Conservation (phyloP, 495 filamentous ascomycete genomes). For the Aspergillus egyptiacus region DNA sequence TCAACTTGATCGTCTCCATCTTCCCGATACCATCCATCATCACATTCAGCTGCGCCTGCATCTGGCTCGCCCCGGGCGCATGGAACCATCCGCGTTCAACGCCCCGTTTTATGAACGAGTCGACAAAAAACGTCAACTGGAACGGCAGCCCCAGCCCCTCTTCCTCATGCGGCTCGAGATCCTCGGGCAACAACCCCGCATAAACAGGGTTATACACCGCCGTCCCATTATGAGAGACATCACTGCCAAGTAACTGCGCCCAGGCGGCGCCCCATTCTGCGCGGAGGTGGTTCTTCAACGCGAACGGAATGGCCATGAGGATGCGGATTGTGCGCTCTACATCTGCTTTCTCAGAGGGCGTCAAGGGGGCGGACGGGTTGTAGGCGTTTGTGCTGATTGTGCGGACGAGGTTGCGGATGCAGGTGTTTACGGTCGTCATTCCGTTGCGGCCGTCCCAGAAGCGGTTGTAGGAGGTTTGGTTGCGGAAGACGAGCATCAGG, state of each 20-base stretch:
- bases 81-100: conserved; percentile 55
- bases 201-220: conserved; percentile 54
- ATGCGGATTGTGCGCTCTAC: conserved; percentile 55
- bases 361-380: conserved; percentile 23
- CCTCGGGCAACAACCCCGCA: conserved; percentile 52
- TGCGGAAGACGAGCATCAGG: conserved; percentile 76
- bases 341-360: conserved; percentile 48
- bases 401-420: conserved; percentile 57
- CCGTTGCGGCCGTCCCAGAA: conserved; percentile 66
- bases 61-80: conserved; percentile 54
- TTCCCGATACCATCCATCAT: conserved; percentile 60
- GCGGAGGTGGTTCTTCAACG: conserved; percentile 68
- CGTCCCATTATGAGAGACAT: conserved; percentile 39
- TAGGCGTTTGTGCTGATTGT: conserved; percentile 47
- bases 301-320: conserved; percentile 66
- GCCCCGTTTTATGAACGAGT: conserved; percentile 60
- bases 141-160: conserved; percentile 60
- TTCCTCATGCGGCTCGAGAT: conserved; percentile 55
- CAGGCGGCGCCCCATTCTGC: conserved; percentile 63
- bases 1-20: conserved; percentile 70
- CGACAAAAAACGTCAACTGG: conserved; percentile 62
- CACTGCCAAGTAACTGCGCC: conserved; percentile 28
- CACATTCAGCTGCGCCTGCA: conserved; percentile 57
- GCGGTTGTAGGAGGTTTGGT: conserved; percentile 63
- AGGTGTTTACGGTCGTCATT: conserved; percentile 52